These are phyloP conservation scores for Cystofilobasidium macerans DNA, from an alignment of 768 basidiomycete genomes.

Conservation along the genomic window DNA sequence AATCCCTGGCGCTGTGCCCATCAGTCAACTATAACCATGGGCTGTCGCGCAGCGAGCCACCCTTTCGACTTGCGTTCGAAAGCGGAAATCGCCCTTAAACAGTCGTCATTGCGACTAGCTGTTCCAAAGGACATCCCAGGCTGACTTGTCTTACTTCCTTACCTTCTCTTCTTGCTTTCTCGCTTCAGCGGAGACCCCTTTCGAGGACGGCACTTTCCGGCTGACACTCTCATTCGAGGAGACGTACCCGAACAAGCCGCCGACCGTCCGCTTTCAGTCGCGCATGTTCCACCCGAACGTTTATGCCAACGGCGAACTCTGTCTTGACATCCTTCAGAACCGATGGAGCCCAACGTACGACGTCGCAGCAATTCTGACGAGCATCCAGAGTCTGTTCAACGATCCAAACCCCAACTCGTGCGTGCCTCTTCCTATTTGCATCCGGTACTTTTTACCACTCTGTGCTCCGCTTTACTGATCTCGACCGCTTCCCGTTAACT, in stretches of 20 bases:
- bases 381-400: constrained; percentile 86
- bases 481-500: not conserved
- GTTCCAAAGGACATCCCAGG: not conserved
- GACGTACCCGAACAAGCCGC: constrained; percentile 96
- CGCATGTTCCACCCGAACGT: constrained; percentile 99
- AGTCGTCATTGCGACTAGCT: too few relatives aligned
- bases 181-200: constrained; percentile 80
- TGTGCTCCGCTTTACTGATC: too few relatives aligned
- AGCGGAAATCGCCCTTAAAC: too few relatives aligned
- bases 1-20: too few relatives aligned
- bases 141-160: not conserved
- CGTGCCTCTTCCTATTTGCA: too few relatives aligned
- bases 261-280: constrained; percentile 91
- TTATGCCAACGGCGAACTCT: constrained; percentile 95
- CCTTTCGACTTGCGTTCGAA: too few relatives aligned
- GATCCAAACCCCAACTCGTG: constrained; percentile 87
- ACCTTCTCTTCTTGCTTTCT: not conserved
- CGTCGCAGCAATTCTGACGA: constrained; percentile 93
- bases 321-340: constrained; percentile 96
- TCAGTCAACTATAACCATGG: too few relatives aligned
- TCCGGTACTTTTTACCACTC: too few relatives aligned
- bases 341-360: constrained; percentile 99
- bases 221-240: constrained; percentile 91
- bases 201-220: constrained; percentile 98
- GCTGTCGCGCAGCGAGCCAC: too few relatives aligned